These are phyloP conservation scores for Penicillium odoratum DNA, from an alignment of 495 filamentous ascomycete species.

Conservation along the genomic window DNA sequence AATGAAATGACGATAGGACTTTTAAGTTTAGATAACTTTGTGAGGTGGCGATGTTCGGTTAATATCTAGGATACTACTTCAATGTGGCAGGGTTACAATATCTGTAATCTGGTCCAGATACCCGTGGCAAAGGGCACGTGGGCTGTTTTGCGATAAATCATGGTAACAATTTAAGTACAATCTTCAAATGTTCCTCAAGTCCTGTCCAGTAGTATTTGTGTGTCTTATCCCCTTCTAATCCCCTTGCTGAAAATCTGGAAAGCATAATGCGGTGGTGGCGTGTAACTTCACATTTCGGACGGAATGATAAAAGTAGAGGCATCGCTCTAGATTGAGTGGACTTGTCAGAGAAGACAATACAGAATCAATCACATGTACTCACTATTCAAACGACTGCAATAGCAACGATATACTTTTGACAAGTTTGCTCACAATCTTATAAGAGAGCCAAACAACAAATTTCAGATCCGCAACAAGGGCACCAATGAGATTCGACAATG, in stretches of 20 bases:
- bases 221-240: background rate
- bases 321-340: too few species aligned
- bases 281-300: background rate
- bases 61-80: too few species aligned
- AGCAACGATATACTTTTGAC: conserved; percentile 2
- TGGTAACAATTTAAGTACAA: too few species aligned
- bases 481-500: background rate
- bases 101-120: background rate
- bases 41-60: background rate
- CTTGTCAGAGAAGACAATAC: too few species aligned
- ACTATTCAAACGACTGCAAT: background rate
- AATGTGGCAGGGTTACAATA: background rate
- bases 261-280: background rate
- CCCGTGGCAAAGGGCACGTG: too few species aligned
- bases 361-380: background rate
- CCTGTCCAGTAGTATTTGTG: background rate
- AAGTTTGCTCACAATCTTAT: conserved; percentile 20
- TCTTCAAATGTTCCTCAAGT: background rate
- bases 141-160: too few species aligned
- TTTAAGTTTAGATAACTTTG: conserved; percentile 19
- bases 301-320: background rate
- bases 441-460: conserved; percentile 22
- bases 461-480: conserved; percentile 9
- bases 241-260: background rate
- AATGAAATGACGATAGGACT: background rate